phyloP scores from a whole-genome alignment of 2,329 filamentous ascomycete species.

The Leptoxyphium fumago region DNA sequence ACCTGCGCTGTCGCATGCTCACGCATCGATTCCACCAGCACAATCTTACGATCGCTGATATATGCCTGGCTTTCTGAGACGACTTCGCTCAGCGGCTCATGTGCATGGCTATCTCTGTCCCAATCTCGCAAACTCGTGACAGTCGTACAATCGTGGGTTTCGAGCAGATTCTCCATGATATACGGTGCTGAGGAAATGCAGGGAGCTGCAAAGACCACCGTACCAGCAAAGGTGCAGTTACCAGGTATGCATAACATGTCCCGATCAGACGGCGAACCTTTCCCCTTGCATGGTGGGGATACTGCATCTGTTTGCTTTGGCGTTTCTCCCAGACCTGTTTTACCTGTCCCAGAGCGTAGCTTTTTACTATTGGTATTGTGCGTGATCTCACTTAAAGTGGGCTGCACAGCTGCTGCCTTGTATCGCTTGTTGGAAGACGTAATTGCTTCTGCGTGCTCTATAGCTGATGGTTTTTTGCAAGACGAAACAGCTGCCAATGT shows the following conservation, averaged over 20 bases:
- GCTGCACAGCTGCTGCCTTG: too few species aligned
- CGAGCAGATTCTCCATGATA: constrained; percentile 15
- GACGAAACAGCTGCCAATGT: too few species aligned
- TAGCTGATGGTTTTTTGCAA: too few species aligned
- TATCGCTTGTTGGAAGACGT: too few species aligned
- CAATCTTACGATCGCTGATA: constrained; percentile 16
- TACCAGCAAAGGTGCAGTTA: constrained; percentile 9
- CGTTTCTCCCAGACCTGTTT: not conserved
- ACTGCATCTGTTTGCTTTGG: not conserved
- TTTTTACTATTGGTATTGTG: not conserved
- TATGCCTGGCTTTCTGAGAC: constrained; percentile 20
- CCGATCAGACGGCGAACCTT: not conserved
- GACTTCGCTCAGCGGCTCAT: constrained; percentile 6
- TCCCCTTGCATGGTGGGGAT: not conserved
- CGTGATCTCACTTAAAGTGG: constrained; percentile 1
- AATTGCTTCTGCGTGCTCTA: too few species aligned
- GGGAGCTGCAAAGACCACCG: constrained; percentile 14
- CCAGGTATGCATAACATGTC: not conserved
- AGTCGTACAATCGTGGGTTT: constrained; percentile 7
- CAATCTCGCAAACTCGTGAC: constrained; percentile 12
- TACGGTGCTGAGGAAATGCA: constrained; percentile 17
- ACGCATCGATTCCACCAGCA: constrained; percentile 18
- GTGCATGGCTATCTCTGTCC: constrained; percentile 16
- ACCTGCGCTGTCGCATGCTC: constrained; percentile 4
- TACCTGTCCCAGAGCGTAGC: not conserved